Percentiles rank a stretch among this genome's conserved stretches.
phyloP scores from a whole-genome alignment of 306 rosid genomes.

The Dicorynia guianensis region DNA sequence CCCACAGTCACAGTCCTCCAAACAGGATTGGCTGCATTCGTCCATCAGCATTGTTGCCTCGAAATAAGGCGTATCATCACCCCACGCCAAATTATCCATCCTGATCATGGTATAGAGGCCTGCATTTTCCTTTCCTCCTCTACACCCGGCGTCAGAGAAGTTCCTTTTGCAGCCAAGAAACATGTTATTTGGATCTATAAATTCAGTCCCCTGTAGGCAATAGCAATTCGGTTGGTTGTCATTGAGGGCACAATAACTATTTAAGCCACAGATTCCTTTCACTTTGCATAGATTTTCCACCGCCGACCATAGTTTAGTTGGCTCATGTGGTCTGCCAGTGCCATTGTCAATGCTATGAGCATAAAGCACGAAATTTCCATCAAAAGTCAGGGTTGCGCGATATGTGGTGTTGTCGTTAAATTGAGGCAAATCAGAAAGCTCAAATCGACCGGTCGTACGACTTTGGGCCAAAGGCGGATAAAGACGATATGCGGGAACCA shows the following conservation, averaged over 20 bases:
- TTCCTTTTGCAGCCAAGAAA: conserved; percentile 42
- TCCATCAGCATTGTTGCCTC: background rate
- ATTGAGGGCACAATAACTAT: conserved; percentile 39
- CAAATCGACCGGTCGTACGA: too few species aligned
- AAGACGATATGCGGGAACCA: too few species aligned
- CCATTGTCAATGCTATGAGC: background rate
- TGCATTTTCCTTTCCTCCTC: background rate
- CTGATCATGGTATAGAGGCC: conserved; percentile 3
- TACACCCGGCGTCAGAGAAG: conserved; percentile 25
- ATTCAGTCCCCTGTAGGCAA: conserved; percentile 30
- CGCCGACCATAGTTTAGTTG: rapidly evolving
- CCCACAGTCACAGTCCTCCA: conserved; percentile 45
- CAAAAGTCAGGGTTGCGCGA: conserved; percentile 39
- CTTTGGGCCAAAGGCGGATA: too few species aligned
- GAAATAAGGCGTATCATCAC: conserved; percentile 17
- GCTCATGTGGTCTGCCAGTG: rapidly evolving
- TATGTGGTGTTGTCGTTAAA: conserved; percentile 1
- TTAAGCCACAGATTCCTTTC: conserved; percentile 38
- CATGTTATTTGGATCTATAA: conserved; percentile 7
- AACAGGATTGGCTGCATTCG: conserved; percentile 38
- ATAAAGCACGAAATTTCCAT: conserved; percentile 41
- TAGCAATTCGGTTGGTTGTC: conserved; percentile 15
- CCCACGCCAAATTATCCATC: background rate
- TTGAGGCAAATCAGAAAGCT: too few species aligned
- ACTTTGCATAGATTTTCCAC: background rate